These are phyloP conservation scores for Talaromyces liani DNA, from an alignment of 495 filamentous ascomycete species.

Conservation along the genomic window DNA sequence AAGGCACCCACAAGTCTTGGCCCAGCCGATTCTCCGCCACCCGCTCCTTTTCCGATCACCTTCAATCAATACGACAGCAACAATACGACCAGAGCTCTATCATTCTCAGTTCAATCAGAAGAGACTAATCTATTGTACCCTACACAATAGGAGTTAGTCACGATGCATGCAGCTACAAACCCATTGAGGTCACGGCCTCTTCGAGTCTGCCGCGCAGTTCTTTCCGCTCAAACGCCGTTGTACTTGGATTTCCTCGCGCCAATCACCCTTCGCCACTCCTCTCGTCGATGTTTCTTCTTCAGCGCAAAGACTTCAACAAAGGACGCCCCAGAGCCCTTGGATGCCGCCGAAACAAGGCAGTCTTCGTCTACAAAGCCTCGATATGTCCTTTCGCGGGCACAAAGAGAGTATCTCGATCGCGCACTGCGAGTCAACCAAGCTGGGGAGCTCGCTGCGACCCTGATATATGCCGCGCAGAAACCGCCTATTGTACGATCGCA, in stretches of 20 bases:
- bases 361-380: constrained; percentile 28
- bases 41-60: background rate
- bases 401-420: constrained; percentile 68
- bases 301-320: background rate
- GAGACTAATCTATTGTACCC: background rate
- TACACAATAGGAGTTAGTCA: background rate
- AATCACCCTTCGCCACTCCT: constrained; percentile 14
- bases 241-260: constrained; percentile 40
- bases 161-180: background rate
- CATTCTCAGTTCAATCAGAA: background rate
- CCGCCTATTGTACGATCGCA: constrained; percentile 67
- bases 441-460: constrained; percentile 77
- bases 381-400: constrained; percentile 59
- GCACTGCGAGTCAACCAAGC: constrained; percentile 89
- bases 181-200: background rate
- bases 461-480: constrained; percentile 78
- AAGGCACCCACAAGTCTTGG: background rate
- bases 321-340: background rate
- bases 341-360: background rate
- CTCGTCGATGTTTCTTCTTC: constrained; percentile 16
- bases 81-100: background rate
- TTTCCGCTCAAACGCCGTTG: constrained; percentile 13
- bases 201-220: background rate
- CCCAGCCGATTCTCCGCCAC: background rate
- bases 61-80: background rate